A percentile compares a stretch with the other conserved stretches of the same genome.
Evolutionary conservation across 768 basidiomycete genomes (phyloP).

Genomic region (Termitomyces titanicus): DNA sequence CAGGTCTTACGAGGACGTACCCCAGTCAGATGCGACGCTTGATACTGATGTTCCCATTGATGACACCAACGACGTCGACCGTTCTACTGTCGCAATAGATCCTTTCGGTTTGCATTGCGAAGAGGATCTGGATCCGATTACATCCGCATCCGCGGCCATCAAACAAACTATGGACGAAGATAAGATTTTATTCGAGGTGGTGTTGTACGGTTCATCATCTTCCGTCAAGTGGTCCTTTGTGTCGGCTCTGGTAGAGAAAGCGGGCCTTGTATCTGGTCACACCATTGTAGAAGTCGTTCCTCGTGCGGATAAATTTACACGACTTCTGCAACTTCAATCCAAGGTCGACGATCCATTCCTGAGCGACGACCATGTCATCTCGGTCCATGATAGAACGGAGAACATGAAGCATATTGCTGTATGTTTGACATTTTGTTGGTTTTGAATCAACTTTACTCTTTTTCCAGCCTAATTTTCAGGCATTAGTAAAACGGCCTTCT

Average conservation of each 20-base stretch:
- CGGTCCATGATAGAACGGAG: constrained; percentile 36
- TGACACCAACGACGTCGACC: constrained; percentile 17
- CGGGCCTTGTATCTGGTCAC: constrained; percentile 36
- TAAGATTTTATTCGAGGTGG: constrained; percentile 50
- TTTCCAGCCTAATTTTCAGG: constrained; percentile 39
- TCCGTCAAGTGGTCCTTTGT: constrained; percentile 60
- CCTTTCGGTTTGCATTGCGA: constrained; percentile 13
- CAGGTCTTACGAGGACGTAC: constrained; percentile 54
- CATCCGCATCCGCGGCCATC: constrained; percentile 33
- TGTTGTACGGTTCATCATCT: constrained; percentile 64
- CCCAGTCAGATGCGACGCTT: constrained; percentile 31
- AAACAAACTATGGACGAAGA: constrained; percentile 21
- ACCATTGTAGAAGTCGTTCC: constrained; percentile 23
- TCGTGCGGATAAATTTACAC: constrained; percentile 20
- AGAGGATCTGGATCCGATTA: constrained; percentile 32
- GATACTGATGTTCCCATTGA: constrained; percentile 21
- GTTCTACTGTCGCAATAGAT: constrained; percentile 8
- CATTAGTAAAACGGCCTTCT: constrained; percentile 43
- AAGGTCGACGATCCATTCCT: constrained; percentile 19
- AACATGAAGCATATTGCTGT: constrained; percentile 25
- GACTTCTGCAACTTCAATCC: constrained; percentile 26
- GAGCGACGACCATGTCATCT: constrained; percentile 27
- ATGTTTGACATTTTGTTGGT: constrained; percentile 30
- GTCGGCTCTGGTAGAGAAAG: constrained; percentile 55
- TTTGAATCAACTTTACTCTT: constrained; percentile 33